Conservation (phyloP, 2,329 filamentous ascomycete genomes). For the Pseudogymnoascus sp. region DNA sequence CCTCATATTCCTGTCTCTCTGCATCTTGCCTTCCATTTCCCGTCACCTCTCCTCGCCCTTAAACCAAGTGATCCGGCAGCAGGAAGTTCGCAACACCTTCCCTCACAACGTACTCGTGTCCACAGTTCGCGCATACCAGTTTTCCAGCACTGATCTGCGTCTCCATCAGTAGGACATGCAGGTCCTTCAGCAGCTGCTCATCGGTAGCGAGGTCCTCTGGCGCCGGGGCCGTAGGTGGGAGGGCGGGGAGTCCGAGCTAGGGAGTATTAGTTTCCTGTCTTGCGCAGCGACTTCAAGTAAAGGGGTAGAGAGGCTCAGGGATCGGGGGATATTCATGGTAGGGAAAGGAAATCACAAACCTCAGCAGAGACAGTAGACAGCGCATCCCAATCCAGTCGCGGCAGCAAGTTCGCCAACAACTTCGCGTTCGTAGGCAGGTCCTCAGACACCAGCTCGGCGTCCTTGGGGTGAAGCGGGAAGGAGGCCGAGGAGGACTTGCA, state of each 20-base stretch:
- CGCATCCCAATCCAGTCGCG: slow-evolving; percentile 81
- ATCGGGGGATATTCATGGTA: neutral
- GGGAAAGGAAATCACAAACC: slow-evolving; percentile 39
- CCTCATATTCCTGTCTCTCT: neutral
- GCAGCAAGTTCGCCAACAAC: slow-evolving; percentile 77
- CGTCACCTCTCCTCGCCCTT: slow-evolving; percentile 17
- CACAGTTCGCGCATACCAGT: slow-evolving; percentile 82
- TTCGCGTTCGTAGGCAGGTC: slow-evolving; percentile 73
- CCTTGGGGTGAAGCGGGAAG: slow-evolving; percentile 86
- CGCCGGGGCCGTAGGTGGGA: slow-evolving; percentile 57
- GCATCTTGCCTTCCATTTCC: neutral
- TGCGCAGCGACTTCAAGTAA: neutral
- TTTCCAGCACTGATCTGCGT: slow-evolving; percentile 85
- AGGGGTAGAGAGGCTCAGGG: neutral
- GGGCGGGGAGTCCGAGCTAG: slow-evolving; percentile 71
- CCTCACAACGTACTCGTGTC: slow-evolving; percentile 87
- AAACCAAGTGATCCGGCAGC: slow-evolving; percentile 82
- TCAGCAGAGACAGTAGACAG: slow-evolving; percentile 68
- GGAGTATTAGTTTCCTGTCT: slow-evolving; percentile 20
- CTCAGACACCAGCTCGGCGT: slow-evolving; percentile 80
- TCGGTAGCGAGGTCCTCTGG: slow-evolving; percentile 54
- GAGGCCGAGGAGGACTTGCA: slow-evolving; percentile 76
- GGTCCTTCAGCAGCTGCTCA: slow-evolving; percentile 63
- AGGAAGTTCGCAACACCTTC: slow-evolving; percentile 97
- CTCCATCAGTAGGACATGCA: slow-evolving; percentile 78